Conservation (phyloP, 805 yeast genomes). For the Myxozyma neotropica region DNA sequence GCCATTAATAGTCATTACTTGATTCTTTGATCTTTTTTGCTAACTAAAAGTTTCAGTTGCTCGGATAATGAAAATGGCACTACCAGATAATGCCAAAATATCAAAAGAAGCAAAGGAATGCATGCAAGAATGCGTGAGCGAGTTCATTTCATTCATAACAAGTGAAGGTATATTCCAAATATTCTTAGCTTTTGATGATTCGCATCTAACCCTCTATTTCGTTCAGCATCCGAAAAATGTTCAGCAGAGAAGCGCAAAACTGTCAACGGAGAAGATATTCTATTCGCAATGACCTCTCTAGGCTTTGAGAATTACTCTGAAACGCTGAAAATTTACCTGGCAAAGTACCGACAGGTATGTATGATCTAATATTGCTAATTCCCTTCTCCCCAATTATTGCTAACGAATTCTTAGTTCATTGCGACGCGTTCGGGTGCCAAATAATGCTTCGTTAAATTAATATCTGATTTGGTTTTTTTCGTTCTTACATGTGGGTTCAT, state of each 20-base stretch:
- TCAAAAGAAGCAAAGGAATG: slow-evolving; percentile 80
- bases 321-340: slow-evolving; percentile 65
- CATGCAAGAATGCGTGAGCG: slow-evolving; percentile 71
- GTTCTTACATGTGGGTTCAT: not conserved
- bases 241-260: slow-evolving; percentile 67
- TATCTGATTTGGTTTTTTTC: not conserved
- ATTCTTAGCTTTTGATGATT: not conserved
- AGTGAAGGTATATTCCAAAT: slow-evolving; percentile 48
- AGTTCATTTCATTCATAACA: slow-evolving; percentile 68
- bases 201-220: not conserved
- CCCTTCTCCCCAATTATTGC: not conserved
- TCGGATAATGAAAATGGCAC: slow-evolving; percentile 73
- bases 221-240: slow-evolving; percentile 58
- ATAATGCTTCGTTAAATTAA: not conserved
- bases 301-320: slow-evolving; percentile 74
- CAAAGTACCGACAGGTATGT: slow-evolving; percentile 59
- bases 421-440: slow-evolving; percentile 17
- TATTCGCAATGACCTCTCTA: slow-evolving; percentile 62
- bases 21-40: not conserved
- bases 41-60: slow-evolving; percentile 47
- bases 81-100: slow-evolving; percentile 73
- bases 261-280: slow-evolving; percentile 68
- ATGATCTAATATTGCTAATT: not conserved
- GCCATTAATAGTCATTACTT: slow-evolving; percentile 13
- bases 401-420: slow-evolving; percentile 9